These are phyloP conservation scores for Penicillium olsonii DNA, from an alignment of 2,329 filamentous ascomycete species.

Conservation along the genomic window DNA sequence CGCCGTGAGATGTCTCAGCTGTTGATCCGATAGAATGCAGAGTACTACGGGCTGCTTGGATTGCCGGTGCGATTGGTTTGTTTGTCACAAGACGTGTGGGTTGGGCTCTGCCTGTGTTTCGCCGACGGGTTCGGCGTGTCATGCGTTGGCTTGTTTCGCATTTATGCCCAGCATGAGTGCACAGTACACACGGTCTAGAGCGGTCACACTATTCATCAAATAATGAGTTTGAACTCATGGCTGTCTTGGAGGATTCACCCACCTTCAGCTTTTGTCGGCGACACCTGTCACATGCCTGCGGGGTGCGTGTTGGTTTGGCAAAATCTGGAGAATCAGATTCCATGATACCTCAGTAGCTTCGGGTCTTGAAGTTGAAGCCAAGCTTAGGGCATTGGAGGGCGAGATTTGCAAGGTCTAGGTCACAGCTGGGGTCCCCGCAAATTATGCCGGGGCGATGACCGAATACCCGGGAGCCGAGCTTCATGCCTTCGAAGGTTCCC, in stretches of 20 bases:
- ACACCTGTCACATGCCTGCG: constrained; percentile 22
- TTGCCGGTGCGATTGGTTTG: constrained; percentile 6
- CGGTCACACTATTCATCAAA: constrained; percentile 39
- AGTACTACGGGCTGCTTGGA: background rate
- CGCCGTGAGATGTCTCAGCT: background rate
- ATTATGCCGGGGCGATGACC: background rate
- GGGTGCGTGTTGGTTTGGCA: constrained; percentile 4
- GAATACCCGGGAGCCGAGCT: constrained; percentile 1
- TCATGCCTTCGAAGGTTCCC: background rate
- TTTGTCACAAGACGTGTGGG: background rate
- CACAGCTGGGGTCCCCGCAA: constrained; percentile 4
- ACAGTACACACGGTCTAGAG: constrained; percentile 50
- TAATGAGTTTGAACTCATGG: constrained; percentile 37
- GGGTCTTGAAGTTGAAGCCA: background rate
- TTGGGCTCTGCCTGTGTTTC: background rate
- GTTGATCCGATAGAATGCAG: background rate
- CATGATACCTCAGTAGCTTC: background rate
- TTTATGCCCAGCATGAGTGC: constrained; percentile 16
- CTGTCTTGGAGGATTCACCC: background rate
- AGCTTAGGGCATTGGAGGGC: background rate
- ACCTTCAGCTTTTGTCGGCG: constrained; percentile 37
- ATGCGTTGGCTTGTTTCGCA: constrained; percentile 17
- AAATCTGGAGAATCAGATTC: background rate
- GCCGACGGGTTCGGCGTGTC: background rate
- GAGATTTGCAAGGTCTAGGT: background rate